A percentile compares a stretch with the other conserved stretches of the same genome.
Evolutionary conservation across 2,329 filamentous ascomycete species (phyloP).

Genomic region (Colletotrichum ledebouriae): DNA sequence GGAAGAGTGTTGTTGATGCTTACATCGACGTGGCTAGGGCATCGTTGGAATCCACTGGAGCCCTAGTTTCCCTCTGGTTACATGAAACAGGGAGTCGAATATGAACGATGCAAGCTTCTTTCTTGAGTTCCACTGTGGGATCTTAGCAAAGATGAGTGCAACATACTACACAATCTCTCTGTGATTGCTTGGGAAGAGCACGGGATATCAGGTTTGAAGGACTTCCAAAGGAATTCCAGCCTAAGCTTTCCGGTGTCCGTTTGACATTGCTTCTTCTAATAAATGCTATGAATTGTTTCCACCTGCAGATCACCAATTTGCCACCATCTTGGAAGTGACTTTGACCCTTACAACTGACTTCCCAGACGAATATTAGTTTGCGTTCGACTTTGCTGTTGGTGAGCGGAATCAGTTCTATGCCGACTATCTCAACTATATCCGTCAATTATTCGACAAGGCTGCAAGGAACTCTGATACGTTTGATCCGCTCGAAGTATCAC

Average conservation of each 20-base stretch:
- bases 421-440: slow-evolving; percentile 17
- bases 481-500: slow-evolving; percentile 11
- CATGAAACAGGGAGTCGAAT: too few relatives aligned
- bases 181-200: too few relatives aligned
- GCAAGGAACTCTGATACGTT: neutral
- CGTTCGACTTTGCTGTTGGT: neutral
- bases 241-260: slow-evolving; percentile 16
- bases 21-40: too few relatives aligned
- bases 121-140: too few relatives aligned
- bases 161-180: too few relatives aligned
- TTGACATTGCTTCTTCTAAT: slow-evolving; percentile 19
- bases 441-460: neutral
- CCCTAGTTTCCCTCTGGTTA: too few relatives aligned
- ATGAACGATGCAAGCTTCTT: too few relatives aligned
- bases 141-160: too few relatives aligned
- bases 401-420: slow-evolving; percentile 6
- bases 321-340: slow-evolving; percentile 10
- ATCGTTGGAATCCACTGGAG: too few relatives aligned
- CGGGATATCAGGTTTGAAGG: neutral
- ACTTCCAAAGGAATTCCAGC: slow-evolving; percentile 9
- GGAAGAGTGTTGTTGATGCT: too few relatives aligned
- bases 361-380: slow-evolving; percentile 17
- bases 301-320: neutral
- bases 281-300: neutral
- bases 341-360: slow-evolving; percentile 15